These are phyloP conservation scores for Pseudognaphalium luteoalbum DNA, from an alignment of 129 eudicot species.

Conservation along the genomic window DNA sequence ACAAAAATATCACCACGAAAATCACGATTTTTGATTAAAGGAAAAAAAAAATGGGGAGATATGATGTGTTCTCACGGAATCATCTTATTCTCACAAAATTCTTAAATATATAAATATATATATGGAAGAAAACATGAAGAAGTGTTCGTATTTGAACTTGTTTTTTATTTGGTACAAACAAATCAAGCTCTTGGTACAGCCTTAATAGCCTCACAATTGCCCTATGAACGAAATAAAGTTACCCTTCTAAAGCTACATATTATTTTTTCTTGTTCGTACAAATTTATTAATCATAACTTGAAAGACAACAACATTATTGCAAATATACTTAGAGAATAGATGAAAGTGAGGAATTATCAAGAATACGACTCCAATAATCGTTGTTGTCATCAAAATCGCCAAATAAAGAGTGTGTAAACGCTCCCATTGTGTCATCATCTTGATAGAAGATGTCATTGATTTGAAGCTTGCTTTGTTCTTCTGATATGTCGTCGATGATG, in stretches of 20 bases:
- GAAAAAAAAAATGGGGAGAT: too few species aligned
- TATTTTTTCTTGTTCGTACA: neutral
- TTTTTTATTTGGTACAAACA: neutral
- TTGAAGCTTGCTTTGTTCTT: neutral
- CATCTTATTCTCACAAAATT: too few species aligned
- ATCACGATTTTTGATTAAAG: too few species aligned
- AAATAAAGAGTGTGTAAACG: neutral
- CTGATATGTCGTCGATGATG: neutral
- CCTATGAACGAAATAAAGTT: too few species aligned
- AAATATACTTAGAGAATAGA: neutral
- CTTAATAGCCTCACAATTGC: neutral
- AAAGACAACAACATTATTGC: neutral
- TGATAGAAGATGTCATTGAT: slow-evolving; percentile 2
- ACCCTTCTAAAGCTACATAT: slow-evolving; percentile 10
- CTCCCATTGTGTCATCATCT: slow-evolving; percentile 13
- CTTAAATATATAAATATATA: too few species aligned
- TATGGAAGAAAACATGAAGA: neutral
- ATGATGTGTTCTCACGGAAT: too few species aligned
- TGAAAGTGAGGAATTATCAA: slow-evolving; percentile 6
- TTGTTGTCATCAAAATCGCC: slow-evolving; percentile 28
- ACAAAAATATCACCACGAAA: too few species aligned
- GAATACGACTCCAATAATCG: slow-evolving; percentile 33
- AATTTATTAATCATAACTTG: neutral
- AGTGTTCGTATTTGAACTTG: neutral
- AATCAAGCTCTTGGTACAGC: neutral